Conservation (phyloP, 768 basidiomycete species). For the Roridomyces roridus region DNA sequence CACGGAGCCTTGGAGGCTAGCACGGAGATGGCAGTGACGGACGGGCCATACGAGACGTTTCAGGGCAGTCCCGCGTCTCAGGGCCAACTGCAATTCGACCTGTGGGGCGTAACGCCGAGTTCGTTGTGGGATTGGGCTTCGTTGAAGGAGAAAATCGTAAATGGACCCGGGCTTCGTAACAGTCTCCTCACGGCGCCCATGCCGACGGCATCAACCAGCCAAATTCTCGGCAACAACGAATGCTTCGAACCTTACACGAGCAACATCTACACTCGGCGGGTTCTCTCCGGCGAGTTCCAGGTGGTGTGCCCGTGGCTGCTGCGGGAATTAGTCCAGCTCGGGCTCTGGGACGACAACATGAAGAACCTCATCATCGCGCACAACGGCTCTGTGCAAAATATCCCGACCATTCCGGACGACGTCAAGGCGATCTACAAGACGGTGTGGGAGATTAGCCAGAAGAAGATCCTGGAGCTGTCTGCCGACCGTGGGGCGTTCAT, state of each 20-base stretch:
- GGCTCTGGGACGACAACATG: constrained; percentile 66
- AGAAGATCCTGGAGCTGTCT: constrained; percentile 80
- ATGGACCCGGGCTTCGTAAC: constrained; percentile 74
- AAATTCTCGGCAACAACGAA: constrained; percentile 85
- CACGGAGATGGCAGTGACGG: constrained; percentile 65
- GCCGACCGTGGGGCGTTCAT: constrained; percentile 87
- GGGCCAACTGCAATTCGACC: constrained; percentile 76
- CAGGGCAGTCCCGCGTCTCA: constrained; percentile 70
- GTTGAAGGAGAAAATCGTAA: constrained; percentile 72
- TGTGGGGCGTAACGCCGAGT: constrained; percentile 78
- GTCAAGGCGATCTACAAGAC: constrained; percentile 89
- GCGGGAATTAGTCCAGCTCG: constrained; percentile 77
- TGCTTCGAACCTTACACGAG: constrained; percentile 89
- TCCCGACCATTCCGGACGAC: constrained; percentile 71
- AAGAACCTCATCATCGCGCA: constrained; percentile 25
- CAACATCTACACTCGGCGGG: constrained; percentile 86
- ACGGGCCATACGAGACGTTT: constrained; percentile 74
- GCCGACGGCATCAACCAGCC: constrained; percentile 86
- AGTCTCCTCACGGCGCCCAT: constrained; percentile 79
- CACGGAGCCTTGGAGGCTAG: constrained; percentile 79
- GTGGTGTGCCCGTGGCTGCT: constrained; percentile 87
- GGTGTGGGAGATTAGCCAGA: constrained; percentile 88
- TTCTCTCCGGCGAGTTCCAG: constrained; percentile 87
- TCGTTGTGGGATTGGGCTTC: constrained; percentile 75
- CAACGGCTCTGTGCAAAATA: constrained; percentile 50